Evolutionary conservation across 2,329 filamentous ascomycete genomes (phyloP), one percentile per base, ranked within the genome.

Genomic region (Clonostachys rhizophaga): DNA sequence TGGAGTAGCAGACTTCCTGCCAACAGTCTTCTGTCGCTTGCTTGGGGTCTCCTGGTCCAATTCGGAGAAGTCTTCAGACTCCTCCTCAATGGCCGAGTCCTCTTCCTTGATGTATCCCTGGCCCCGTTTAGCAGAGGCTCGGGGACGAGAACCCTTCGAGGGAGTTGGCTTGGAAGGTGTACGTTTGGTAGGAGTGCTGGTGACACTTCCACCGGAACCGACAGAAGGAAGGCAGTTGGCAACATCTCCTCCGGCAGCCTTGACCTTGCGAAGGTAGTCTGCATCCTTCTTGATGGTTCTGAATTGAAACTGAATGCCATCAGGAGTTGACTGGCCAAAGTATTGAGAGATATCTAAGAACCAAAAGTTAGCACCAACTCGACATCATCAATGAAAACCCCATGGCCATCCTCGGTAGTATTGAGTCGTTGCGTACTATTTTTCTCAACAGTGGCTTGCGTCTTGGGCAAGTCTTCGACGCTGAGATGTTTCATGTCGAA

Each of bases 291-390:
- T 81, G 63, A 83, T 74, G 20, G 59, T 50, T 2, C 80, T 73
- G 55, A 84, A 82, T 55, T 83, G 79, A 58, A 79, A 84, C 53
- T 75, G 72, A n/a, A 84, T 72, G 9, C 81, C 81, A 17, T 72
- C 71, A 1, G 69, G 58, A 0, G 79, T 84, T 5, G 76, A 80
- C 48, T 80, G 78, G 24, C 79, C 80, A 52, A 80, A 84, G 61
- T 77, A 75, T 50, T 74, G 78, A 50, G 76, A 73, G 44, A 84
- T 82, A 40, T 81, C 80, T 84, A 34, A 7, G 36, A 30, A 17
- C 14, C 12, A 47, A 18, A 7, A 11, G 44, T 37, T 46, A 30
- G 24, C 24, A 30, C 8, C 24, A 30, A 10, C 24, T 30, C 24
- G 4, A 30, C 24, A 30, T 30, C 24, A 9, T 30, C 24, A 30